These are phyloP conservation scores for Penicillium pulvis DNA, from an alignment of 495 filamentous ascomycete genomes.

Conservation along the genomic window DNA sequence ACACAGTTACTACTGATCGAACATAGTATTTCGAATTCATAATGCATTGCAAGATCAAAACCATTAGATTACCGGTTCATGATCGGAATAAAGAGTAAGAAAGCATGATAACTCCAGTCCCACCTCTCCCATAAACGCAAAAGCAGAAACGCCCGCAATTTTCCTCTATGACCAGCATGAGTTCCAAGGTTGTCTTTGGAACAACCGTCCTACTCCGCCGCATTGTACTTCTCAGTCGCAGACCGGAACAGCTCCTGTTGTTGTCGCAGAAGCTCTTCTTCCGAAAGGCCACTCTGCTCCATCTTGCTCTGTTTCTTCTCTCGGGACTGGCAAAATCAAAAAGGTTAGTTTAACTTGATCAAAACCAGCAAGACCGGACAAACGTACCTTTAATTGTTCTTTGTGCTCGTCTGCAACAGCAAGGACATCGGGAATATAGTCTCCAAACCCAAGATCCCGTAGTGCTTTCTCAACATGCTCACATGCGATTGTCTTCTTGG, in stretches of 20 bases:
- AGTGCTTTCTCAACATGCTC: conserved; percentile 95
- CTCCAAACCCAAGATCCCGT: conserved; percentile 83
- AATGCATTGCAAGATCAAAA: not conserved
- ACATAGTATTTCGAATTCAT: not conserved
- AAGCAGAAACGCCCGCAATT: conserved; percentile 27
- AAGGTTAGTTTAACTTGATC: not conserved
- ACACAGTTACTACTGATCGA: not conserved
- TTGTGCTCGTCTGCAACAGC: conserved; percentile 90
- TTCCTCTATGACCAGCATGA: conserved; percentile 46
- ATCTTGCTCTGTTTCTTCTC: conserved; percentile 98
- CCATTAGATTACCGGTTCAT: not conserved
- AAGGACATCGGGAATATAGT: conserved; percentile 84
- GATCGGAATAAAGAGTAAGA: not conserved
- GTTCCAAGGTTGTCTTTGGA: conserved; percentile 10
- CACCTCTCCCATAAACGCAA: conserved; percentile 6
- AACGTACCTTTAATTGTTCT: conserved; percentile 81
- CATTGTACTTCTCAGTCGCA: conserved; percentile 75
- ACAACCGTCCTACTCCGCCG: conserved; percentile 39
- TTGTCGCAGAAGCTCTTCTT: conserved; percentile 84
- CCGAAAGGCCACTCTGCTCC: conserved; percentile 84
- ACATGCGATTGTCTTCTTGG: conserved; percentile 97
- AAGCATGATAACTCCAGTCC: conserved; percentile 12
- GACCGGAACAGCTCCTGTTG: conserved; percentile 90
- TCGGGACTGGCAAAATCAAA: conserved; percentile 61
- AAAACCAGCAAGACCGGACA: not conserved